phyloP scores from a whole-genome alignment of 2,329 filamentous ascomycete species.

The Colletotrichum limetticola region DNA sequence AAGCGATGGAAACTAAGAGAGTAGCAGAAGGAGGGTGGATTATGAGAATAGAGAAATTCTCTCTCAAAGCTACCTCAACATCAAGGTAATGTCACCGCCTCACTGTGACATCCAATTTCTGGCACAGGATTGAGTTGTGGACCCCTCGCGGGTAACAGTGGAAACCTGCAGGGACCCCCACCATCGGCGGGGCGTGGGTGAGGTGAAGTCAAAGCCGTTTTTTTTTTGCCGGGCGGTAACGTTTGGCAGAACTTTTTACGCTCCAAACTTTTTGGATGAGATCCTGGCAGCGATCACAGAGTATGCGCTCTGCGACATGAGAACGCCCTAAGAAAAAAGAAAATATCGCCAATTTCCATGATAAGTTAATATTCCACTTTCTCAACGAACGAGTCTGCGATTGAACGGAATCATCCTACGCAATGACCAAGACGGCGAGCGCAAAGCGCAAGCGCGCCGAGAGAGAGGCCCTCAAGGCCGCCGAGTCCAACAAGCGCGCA shows the following conservation, averaged over 20 bases:
- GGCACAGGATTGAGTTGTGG: neutral
- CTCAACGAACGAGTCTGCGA: too few species aligned
- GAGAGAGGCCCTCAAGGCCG: constrained; percentile 35
- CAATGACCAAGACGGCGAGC: constrained; percentile 36
- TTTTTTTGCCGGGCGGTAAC: constrained; percentile 21
- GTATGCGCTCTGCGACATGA: neutral
- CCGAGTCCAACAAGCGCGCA: constrained; percentile 35
- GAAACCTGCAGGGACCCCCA: constrained; percentile 7
- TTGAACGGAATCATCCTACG: neutral
- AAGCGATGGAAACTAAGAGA: neutral
- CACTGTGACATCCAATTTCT: neutral
- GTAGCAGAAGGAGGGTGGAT: rapidly evolving
- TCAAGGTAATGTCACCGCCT: neutral
- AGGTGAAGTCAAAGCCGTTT: constrained; percentile 11
- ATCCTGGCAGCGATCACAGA: constrained; percentile 15
- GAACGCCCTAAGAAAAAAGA: neutral
- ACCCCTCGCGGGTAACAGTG: constrained; percentile 31
- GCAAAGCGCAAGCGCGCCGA: constrained; percentile 38
- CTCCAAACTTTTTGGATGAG: constrained; percentile 30
- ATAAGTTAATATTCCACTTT: neutral
- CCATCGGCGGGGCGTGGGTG: constrained; percentile 22
- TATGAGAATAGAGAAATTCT: neutral
- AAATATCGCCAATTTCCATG: neutral
- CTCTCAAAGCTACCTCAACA: neutral
- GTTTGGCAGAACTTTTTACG: constrained; percentile 26